These are phyloP conservation scores for Ogataea dorogensis DNA, from an alignment of 805 yeast genomes.

Conservation along the genomic window DNA sequence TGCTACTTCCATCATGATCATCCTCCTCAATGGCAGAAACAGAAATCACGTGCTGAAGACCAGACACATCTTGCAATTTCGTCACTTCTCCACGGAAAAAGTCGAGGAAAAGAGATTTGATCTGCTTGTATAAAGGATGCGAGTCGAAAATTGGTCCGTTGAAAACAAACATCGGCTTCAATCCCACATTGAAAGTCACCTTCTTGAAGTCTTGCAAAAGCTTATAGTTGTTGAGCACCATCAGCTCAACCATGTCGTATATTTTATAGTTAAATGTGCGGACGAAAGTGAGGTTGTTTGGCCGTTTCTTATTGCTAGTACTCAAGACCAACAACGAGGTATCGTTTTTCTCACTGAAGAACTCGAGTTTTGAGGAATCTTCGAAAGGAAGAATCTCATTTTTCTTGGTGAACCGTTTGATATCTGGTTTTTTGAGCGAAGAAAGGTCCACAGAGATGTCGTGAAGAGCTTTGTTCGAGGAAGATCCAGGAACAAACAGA, in stretches of 20 bases:
- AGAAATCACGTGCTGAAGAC: slow-evolving; percentile 87
- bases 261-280: slow-evolving; percentile 89
- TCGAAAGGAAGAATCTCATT: slow-evolving; percentile 92
- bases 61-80: slow-evolving; percentile 87
- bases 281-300: slow-evolving; percentile 81
- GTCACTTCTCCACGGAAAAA: slow-evolving; percentile 85
- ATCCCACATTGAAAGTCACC: slow-evolving; percentile 78
- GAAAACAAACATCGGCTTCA: slow-evolving; percentile 92
- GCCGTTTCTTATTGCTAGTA: slow-evolving; percentile 85
- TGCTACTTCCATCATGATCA: slow-evolving; percentile 64
- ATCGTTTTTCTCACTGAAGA: slow-evolving; percentile 94
- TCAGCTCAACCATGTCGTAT: slow-evolving; percentile 91
- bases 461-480: slow-evolving; percentile 74
- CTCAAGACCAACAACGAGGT: slow-evolving; percentile 78
- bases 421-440: slow-evolving; percentile 87
- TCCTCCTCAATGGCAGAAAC: slow-evolving; percentile 73
- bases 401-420: slow-evolving; percentile 82
- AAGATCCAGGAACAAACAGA: slow-evolving; percentile 85
- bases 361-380: slow-evolving; percentile 80
- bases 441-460: slow-evolving; percentile 87
- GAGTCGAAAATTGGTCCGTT: slow-evolving; percentile 90
- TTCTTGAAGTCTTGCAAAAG: slow-evolving; percentile 78
- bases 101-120: slow-evolving; percentile 87
- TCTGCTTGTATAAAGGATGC: slow-evolving; percentile 79
- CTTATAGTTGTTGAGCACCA: slow-evolving; percentile 66